phyloP scores from a whole-genome alignment of 2,329 filamentous ascomycete genomes.

The Curvularia sp. region DNA sequence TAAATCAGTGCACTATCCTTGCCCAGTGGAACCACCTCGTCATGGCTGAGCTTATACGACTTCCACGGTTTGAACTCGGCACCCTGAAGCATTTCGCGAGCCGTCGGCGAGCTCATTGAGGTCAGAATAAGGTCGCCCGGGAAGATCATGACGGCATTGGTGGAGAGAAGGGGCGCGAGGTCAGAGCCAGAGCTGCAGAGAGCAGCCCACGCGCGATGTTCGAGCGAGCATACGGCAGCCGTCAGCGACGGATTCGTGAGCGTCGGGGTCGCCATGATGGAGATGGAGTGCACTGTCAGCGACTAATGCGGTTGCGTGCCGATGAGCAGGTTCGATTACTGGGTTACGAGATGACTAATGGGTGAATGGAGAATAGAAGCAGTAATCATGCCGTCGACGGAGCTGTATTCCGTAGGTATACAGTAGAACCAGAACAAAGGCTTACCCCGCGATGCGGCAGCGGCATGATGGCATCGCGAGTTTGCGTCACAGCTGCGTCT shows the following conservation, averaged over 20 bases:
- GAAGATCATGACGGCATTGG: conserved; percentile 52
- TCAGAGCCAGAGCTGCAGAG: conserved; percentile 43
- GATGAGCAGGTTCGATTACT: not conserved
- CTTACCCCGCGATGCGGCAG: conserved; percentile 21
- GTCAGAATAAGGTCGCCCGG: conserved; percentile 47
- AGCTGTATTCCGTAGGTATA: not conserved
- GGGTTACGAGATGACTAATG: not conserved
- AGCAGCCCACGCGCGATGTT: conserved; percentile 48
- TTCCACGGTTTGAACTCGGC: conserved; percentile 32
- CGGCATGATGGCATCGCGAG: conserved; percentile 4
- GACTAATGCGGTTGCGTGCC: not conserved
- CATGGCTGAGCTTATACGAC: conserved; percentile 38
- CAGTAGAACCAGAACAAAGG: conserved; percentile 1
- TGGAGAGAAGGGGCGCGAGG: conserved; percentile 43
- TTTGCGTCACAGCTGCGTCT: not conserved
- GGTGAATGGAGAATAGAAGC: not conserved
- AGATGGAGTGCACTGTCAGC: not conserved
- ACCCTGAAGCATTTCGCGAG: conserved; percentile 31
- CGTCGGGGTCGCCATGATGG: conserved; percentile 19
- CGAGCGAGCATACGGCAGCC: conserved; percentile 36
- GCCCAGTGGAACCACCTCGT: conserved; percentile 36
- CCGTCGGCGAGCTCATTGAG: conserved; percentile 39
- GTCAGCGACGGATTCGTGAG: conserved; percentile 36
- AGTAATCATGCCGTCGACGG: not conserved
- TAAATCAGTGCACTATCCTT: conserved; percentile 35